Conservation (phyloP, 129 eudicot genomes). For the Scalesia atractyloides region DNA sequence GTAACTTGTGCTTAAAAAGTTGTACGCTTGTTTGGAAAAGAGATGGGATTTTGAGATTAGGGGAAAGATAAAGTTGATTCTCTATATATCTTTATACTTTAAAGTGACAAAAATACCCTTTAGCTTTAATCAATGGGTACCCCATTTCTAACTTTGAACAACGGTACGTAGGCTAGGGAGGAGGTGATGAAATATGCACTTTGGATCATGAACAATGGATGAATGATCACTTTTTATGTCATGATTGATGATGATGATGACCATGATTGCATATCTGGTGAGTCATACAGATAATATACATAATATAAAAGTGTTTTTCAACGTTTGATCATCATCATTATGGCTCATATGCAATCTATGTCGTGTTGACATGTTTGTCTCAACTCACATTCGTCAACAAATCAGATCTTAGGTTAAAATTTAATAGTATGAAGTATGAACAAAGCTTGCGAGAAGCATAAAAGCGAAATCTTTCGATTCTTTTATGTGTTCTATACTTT, state of each 20-base stretch:
- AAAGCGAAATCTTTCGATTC: background rate
- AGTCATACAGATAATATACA: conserved; percentile 32
- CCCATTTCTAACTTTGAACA: conserved; percentile 46
- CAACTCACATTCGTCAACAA: conserved; percentile 25
- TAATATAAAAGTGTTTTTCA: conserved; percentile 34
- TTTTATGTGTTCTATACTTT: too few relatives aligned
- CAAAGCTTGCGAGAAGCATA: background rate
- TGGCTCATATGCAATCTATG: conserved; percentile 25
- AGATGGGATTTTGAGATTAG: conserved; percentile 33
- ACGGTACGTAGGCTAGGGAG: conserved; percentile 34
- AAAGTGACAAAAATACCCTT: conserved; percentile 77
- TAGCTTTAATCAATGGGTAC: conserved; percentile 69
- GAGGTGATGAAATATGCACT: conserved; percentile 77
- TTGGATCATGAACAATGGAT: conserved; percentile 54
- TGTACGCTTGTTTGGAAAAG: conserved; percentile 33
- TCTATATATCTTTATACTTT: conserved; percentile 44
- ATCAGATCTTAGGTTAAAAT: background rate
- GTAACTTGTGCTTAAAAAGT: conserved; percentile 5
- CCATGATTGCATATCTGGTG: conserved; percentile 28
- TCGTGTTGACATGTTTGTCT: conserved; percentile 39
- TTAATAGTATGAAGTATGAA: background rate
- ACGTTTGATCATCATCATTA: conserved; percentile 29
- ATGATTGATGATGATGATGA: conserved; percentile 41
- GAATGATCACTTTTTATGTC: conserved; percentile 41
- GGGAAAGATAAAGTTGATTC: conserved; percentile 62